A percentile compares a stretch with the other conserved stretches of the same genome.
phyloP scores from a whole-genome alignment of 345 rosid species.

The Pelargonium nanum region DNA sequence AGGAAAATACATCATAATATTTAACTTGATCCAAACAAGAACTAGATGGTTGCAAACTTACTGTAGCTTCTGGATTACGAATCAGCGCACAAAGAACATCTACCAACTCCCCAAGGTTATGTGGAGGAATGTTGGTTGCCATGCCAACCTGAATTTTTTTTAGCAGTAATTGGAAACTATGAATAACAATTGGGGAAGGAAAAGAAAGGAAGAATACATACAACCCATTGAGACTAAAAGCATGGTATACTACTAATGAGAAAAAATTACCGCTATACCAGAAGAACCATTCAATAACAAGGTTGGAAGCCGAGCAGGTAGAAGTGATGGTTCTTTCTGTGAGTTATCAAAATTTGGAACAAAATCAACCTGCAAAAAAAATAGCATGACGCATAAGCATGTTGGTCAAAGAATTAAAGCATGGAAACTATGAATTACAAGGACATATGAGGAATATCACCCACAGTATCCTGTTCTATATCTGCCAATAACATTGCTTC shows the following conservation, averaged over 20 bases:
- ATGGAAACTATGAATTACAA: slow-evolving; percentile 5
- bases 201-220: too few species aligned
- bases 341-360: slow-evolving; percentile 88
- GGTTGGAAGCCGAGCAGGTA: slow-evolving; percentile 91
- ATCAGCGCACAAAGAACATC: slow-evolving; percentile 75
- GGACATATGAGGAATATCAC: slow-evolving; percentile 5
- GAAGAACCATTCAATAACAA: slow-evolving; percentile 86
- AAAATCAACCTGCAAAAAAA: slow-evolving; percentile 68
- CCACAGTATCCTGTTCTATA: slow-evolving; percentile 74
- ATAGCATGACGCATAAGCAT: background rate
- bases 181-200: background rate
- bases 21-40: background rate
- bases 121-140: slow-evolving; percentile 90
- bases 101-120: slow-evolving; percentile 77
- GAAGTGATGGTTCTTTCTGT: slow-evolving; percentile 77
- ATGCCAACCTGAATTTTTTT: slow-evolving; percentile 55
- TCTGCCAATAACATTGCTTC: slow-evolving; percentile 83
- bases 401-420: background rate
- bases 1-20: background rate
- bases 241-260: slow-evolving; percentile 1
- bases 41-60: slow-evolving; percentile 16
- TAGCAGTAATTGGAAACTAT: background rate
- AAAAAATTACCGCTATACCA: slow-evolving; percentile 74
- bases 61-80: slow-evolving; percentile 70
- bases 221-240: background rate